Percentiles rank a stretch among this genome's conserved stretches.
Conservation (phyloP, 108 stramenopile genomes). For the Cyclotella kingstonii region DNA sequence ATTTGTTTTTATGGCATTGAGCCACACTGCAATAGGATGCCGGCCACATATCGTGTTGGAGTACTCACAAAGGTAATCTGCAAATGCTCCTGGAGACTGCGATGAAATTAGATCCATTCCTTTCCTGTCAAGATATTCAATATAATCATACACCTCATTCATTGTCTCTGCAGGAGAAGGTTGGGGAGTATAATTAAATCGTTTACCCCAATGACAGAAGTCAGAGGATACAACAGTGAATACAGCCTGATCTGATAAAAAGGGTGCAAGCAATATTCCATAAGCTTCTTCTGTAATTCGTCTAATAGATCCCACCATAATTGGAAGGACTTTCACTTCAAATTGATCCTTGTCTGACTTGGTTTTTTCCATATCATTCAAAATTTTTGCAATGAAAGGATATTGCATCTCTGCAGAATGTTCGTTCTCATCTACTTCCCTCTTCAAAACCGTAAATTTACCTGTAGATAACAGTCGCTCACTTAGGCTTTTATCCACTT, state of each 20-base stretch:
- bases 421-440: slow-evolving; percentile 65
- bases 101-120: slow-evolving; percentile 77
- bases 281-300: slow-evolving; percentile 43
- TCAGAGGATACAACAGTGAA: slow-evolving; percentile 72
- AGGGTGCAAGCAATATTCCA: slow-evolving; percentile 57
- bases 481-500: slow-evolving; percentile 60
- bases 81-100: slow-evolving; percentile 83
- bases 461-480: slow-evolving; percentile 49
- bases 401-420: slow-evolving; percentile 91
- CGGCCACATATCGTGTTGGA: slow-evolving; percentile 85
- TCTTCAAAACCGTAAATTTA: slow-evolving; percentile 60
- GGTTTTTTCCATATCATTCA: slow-evolving; percentile 28
- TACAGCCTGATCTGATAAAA: slow-evolving; percentile 53
- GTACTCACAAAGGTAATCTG: slow-evolving; percentile 70
- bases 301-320: slow-evolving; percentile 75
- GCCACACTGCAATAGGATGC: slow-evolving; percentile 77
- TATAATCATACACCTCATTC: slow-evolving; percentile 49
- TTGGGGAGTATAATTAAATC: slow-evolving; percentile 41
- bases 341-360: slow-evolving; percentile 17
- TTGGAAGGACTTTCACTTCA: slow-evolving; percentile 56
- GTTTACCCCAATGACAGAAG: slow-evolving; percentile 72
- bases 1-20: slow-evolving; percentile 45
- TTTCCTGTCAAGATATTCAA: slow-evolving; percentile 65
- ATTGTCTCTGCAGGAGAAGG: slow-evolving; percentile 12
- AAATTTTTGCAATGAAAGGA: slow-evolving; percentile 73